These are phyloP conservation scores for Prinsepia uniflora DNA, from an alignment of 306 rosid species.

Conservation along the genomic window DNA sequence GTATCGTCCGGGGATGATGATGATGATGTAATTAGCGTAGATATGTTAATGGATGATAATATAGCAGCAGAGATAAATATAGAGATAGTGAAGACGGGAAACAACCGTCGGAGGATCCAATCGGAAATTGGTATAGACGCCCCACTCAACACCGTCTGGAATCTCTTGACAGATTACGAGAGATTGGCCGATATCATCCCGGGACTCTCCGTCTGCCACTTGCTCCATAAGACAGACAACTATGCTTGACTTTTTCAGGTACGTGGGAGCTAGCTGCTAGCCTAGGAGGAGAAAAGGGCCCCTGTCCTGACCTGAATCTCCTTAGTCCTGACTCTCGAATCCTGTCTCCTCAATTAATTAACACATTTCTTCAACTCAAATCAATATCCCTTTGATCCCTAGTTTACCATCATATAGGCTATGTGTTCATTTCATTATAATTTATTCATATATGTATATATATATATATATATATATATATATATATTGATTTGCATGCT, in stretches of 20 bases:
- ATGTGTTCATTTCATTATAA: too few relatives aligned
- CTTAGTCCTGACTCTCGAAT: too few relatives aligned
- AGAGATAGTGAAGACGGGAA: conserved; percentile 48
- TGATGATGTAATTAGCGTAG: background rate
- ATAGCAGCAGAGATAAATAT: conserved; percentile 10
- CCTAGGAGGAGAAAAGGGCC: too few relatives aligned
- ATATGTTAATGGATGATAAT: background rate
- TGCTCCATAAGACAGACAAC: conserved; percentile 47
- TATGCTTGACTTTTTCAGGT: conserved; percentile 78
- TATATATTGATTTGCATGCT: background rate
- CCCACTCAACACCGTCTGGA: conserved; percentile 58
- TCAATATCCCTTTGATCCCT: background rate
- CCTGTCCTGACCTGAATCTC: too few relatives aligned
- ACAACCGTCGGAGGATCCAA: conserved; percentile 59
- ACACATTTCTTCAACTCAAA: too few relatives aligned
- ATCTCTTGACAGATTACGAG: conserved; percentile 76
- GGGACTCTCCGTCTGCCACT: conserved; percentile 60
- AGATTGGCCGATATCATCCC: conserved; percentile 79
- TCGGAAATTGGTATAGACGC: conserved; percentile 53
- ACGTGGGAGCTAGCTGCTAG: too few relatives aligned
- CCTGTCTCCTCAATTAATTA: too few relatives aligned
- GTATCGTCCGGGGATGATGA: background rate
- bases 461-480: too few relatives aligned
- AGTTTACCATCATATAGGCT: background rate
- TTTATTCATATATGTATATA: too few relatives aligned